These are phyloP conservation scores for Mycena capillaripes DNA, from an alignment of 768 basidiomycete genomes.

Conservation along the genomic window DNA sequence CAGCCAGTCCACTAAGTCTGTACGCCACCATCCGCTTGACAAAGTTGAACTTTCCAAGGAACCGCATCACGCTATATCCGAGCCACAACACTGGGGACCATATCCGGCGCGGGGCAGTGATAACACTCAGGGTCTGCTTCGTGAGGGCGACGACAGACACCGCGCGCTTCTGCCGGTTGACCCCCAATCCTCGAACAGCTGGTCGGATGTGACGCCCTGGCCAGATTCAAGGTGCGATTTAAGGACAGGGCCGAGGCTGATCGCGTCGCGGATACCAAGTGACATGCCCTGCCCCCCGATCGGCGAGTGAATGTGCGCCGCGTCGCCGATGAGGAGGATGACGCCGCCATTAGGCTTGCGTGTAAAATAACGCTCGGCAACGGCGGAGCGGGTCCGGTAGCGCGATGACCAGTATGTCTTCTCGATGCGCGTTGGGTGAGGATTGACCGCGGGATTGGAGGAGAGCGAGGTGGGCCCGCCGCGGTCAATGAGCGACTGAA, in stretches of 20 bases:
- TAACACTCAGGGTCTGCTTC: constrained; percentile 47
- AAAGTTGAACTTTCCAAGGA: constrained; percentile 7
- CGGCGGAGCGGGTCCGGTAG: constrained; percentile 60
- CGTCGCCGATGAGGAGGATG: constrained; percentile 54
- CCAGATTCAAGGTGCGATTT: constrained; percentile 21
- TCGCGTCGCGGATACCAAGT: constrained; percentile 68
- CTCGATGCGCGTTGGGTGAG: constrained; percentile 49
- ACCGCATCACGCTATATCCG: constrained; percentile 9
- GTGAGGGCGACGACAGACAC: constrained; percentile 58
- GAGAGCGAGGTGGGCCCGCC: constrained; percentile 50
- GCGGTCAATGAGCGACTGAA: constrained; percentile 59
- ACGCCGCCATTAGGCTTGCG: constrained; percentile 37
- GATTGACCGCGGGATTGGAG: constrained; percentile 52
- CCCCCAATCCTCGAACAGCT: constrained; percentile 52
- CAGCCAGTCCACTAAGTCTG: neutral
- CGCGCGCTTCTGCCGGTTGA: constrained; percentile 53
- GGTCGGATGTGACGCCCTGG: constrained; percentile 40
- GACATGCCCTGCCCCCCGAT: constrained; percentile 73
- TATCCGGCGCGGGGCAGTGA: constrained; percentile 27
- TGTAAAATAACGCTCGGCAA: constrained; percentile 55
- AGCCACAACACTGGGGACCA: neutral
- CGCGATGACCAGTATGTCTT: constrained; percentile 60
- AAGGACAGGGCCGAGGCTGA: constrained; percentile 59
- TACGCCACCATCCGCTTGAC: constrained; percentile 12
- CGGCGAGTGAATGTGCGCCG: constrained; percentile 69